These are phyloP conservation scores for Aspergillus sp. DNA, from an alignment of 2,329 filamentous ascomycete species.

Conservation along the genomic window DNA sequence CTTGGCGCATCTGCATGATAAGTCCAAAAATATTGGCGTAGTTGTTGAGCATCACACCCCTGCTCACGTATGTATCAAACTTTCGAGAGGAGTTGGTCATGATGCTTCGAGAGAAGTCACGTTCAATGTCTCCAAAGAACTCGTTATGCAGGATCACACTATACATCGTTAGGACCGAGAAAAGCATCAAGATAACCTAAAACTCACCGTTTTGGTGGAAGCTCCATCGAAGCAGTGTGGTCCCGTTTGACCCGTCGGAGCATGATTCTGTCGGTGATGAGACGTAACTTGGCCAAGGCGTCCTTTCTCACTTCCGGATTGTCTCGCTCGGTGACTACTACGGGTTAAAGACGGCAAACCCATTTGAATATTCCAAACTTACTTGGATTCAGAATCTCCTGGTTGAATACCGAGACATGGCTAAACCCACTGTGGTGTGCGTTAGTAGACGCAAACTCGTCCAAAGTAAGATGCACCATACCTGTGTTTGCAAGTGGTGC, in stretches of 20 bases:
- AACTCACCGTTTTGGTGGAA: conserved; percentile 78
- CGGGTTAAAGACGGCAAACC: conserved; percentile 45
- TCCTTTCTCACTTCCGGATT: conserved; percentile 55
- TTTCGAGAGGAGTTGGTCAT: conserved; percentile 87
- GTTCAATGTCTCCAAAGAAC: conserved; percentile 95
- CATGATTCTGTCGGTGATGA: conserved; percentile 94
- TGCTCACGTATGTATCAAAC: conserved; percentile 84
- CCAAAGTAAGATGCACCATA: conserved; percentile 20
- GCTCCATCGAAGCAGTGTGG: conserved; percentile 89
- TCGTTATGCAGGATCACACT: conserved; percentile 81
- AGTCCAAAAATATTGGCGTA: conserved; percentile 99
- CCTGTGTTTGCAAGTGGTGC: conserved; percentile 64
- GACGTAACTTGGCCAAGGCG: conserved; percentile 77
- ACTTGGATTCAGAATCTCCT: conserved; percentile 84
- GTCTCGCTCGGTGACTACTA: conserved; percentile 56
- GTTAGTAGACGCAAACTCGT: conserved; percentile 11
- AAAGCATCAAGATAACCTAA: not conserved
- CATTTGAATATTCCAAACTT: conserved; percentile 13
- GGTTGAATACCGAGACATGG: conserved; percentile 83
- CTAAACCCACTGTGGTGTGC: conserved; percentile 51
- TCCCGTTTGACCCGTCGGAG: conserved; percentile 91
- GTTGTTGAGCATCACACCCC: conserved; percentile 71
- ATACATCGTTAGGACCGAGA: conserved; percentile 7
- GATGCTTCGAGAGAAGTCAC: conserved; percentile 91
- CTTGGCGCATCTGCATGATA: conserved; percentile 99